phyloP scores from a whole-genome alignment of 768 basidiomycete species.

The Psilocybe tampanensis region DNA sequence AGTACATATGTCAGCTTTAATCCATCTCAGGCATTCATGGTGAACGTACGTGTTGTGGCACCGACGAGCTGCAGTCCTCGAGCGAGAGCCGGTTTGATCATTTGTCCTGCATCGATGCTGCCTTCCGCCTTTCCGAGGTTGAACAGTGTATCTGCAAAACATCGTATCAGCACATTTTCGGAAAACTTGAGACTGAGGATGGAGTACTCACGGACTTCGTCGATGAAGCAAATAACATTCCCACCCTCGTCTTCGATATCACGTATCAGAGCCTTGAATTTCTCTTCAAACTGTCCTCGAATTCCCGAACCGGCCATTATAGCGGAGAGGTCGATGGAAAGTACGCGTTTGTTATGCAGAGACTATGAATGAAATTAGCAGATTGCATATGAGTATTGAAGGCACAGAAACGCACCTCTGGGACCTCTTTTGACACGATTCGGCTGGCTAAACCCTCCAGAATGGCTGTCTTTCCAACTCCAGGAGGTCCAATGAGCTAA shows the following conservation, averaged over 20 bases:
- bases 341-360: constrained; percentile 83
- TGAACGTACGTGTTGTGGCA: constrained; percentile 78
- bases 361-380: constrained; percentile 48
- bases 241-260: constrained; percentile 89
- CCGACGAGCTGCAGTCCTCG: constrained; percentile 88
- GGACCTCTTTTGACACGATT: constrained; percentile 88
- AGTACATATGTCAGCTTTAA: too few species aligned
- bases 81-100: constrained; percentile 92
- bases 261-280: constrained; percentile 86
- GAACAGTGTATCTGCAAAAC: constrained; percentile 66
- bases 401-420: constrained; percentile 60
- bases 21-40: too few species aligned
- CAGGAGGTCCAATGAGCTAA: constrained; percentile 82
- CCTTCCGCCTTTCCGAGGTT: constrained; percentile 92
- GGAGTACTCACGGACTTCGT: constrained; percentile 80
- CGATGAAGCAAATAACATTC: constrained; percentile 90
- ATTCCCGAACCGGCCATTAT: constrained; percentile 91
- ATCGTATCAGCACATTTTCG: too few species aligned
- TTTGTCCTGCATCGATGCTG: constrained; percentile 88
- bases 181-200: background rate
- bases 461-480: constrained; percentile 93
- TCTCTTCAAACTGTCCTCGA: constrained; percentile 91
- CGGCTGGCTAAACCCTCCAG: constrained; percentile 87
- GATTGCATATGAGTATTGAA: background rate
- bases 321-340: constrained; percentile 81